Conservation (phyloP, 352 stramenopile species). For the Pythium inflatum region DNA sequence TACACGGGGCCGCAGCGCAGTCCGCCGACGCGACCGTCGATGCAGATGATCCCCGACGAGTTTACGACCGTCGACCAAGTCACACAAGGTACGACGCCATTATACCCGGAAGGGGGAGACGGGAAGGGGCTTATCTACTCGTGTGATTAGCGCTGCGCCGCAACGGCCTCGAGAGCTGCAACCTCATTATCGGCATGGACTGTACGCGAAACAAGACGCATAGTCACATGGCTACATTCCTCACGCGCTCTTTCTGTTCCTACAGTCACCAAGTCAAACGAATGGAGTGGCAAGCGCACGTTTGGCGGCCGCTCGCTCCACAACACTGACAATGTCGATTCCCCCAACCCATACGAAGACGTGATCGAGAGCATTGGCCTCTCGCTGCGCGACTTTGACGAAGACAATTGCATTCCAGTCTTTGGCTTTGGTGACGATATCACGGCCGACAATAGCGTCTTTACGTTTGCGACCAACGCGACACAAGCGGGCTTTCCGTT, state of each 20-base stretch:
- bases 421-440: conserved; percentile 86
- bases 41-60: conserved; percentile 69
- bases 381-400: conserved; percentile 80
- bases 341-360: conserved; percentile 80
- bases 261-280: conserved; percentile 88
- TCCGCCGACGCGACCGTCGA: conserved; percentile 25
- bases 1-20: conserved; percentile 46
- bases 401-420: conserved; percentile 84
- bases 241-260: neutral
- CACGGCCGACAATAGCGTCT: conserved; percentile 79
- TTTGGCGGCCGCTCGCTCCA: conserved; percentile 76
- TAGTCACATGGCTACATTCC: neutral
- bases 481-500: conserved; percentile 55
- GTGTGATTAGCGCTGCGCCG: conserved; percentile 51
- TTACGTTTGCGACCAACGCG: conserved; percentile 57
- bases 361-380: conserved; percentile 83
- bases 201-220: conserved; percentile 54
- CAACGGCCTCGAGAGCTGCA: conserved; percentile 83
- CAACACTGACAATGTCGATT: conserved; percentile 50
- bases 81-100: conserved; percentile 34
- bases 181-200: conserved; percentile 86
- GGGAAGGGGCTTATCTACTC: neutral
- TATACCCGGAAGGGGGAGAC: neutral
- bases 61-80: conserved; percentile 74
- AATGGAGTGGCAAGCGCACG: conserved; percentile 87